A percentile compares a stretch with the other conserved stretches of the same genome.
Evolutionary conservation across 202 grass and related monocot genomes (phyloP).

Genomic region (Schoenoplectus tabernaemontani): DNA sequence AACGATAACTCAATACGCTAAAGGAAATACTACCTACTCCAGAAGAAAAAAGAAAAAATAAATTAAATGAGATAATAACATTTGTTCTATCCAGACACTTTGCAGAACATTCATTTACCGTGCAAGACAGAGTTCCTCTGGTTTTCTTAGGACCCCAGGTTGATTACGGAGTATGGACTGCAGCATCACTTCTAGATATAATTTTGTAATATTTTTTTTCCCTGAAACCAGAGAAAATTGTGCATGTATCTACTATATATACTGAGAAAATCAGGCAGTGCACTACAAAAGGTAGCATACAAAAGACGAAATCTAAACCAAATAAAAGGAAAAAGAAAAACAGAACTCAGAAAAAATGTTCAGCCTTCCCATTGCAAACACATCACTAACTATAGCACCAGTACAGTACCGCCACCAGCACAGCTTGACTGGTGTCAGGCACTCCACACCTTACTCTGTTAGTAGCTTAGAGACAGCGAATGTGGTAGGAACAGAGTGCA

Average conservation of each 20-base stretch:
- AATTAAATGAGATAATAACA: neutral
- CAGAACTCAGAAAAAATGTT: neutral
- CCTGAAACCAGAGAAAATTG: neutral
- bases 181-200: neutral
- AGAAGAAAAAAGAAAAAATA: neutral
- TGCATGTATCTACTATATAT: neutral
- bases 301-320: neutral
- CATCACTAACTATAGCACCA: neutral
- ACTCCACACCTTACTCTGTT: neutral
- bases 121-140: neutral
- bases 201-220: neutral
- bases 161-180: neutral
- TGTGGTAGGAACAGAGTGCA: neutral
- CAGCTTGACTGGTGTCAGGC: neutral
- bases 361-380: neutral
- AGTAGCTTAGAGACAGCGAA: neutral
- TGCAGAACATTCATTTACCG: neutral
- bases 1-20: neutral
- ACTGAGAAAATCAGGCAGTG: neutral
- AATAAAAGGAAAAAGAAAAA: neutral
- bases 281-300: neutral
- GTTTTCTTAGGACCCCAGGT: neutral
- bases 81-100: neutral
- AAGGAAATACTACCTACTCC: neutral
- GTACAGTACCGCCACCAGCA: neutral